phyloP scores from a whole-genome alignment of 768 basidiomycete species.

The Suillus ampliporus region DNA sequence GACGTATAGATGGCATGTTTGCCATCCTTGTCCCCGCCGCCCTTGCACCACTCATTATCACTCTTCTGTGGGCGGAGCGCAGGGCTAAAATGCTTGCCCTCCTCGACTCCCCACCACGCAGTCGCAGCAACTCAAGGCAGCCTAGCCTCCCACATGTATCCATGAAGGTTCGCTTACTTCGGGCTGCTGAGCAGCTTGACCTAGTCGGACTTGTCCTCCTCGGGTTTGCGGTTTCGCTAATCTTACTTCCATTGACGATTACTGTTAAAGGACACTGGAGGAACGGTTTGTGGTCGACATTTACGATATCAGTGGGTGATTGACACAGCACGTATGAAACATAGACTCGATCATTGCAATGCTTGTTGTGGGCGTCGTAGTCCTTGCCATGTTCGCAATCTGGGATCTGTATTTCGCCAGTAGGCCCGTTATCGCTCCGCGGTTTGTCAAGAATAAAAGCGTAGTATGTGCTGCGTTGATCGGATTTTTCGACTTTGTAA shows the following conservation, averaged over 20 bases:
- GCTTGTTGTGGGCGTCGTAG: constrained; percentile 51
- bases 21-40: constrained; percentile 58
- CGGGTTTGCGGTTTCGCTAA: constrained; percentile 53
- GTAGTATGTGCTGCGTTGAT: constrained; percentile 64
- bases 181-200: constrained; percentile 47
- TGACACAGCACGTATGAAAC: constrained; percentile 14
- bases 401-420: constrained; percentile 59
- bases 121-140: background rate
- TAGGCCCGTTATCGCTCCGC: constrained; percentile 63
- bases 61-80: constrained; percentile 59
- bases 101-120: constrained; percentile 18
- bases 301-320: background rate
- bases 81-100: constrained; percentile 49
- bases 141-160: background rate
- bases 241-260: constrained; percentile 62
- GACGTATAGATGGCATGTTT: constrained; percentile 56
- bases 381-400: constrained; percentile 48
- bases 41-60: constrained; percentile 56
- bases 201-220: constrained; percentile 56
- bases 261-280: constrained; percentile 48
- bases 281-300: constrained; percentile 44
- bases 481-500: constrained; percentile 68
- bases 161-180: constrained; percentile 17
- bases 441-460: constrained; percentile 62
- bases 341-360: constrained; percentile 58